A percentile compares a stretch with the other conserved stretches of the same genome.
These are phyloP conservation scores for Pontederia paniculata DNA, from an alignment of 176 grass and related monocot species.

Conservation along the genomic window DNA sequence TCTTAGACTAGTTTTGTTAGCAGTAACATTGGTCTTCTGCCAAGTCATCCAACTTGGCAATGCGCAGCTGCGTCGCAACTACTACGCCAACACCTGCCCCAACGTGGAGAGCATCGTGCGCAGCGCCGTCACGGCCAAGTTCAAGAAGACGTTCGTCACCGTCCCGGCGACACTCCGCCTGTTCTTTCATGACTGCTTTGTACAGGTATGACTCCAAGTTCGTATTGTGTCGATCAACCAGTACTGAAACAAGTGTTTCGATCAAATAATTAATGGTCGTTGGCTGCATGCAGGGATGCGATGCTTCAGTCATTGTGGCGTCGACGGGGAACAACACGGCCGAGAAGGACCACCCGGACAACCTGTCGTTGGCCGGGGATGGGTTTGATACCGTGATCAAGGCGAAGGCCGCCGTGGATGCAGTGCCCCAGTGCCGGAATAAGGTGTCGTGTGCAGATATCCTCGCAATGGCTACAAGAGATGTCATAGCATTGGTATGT, in stretches of 20 bases:
- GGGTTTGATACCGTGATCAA: slow-evolving; percentile 42
- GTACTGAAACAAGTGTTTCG: not conserved
- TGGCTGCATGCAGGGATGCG: slow-evolving; percentile 34
- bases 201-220: slow-evolving; percentile 28
- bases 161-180: slow-evolving; percentile 67
- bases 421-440: slow-evolving; percentile 38
- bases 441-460: slow-evolving; percentile 61
- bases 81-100: slow-evolving; percentile 63
- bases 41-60: slow-evolving; percentile 19
- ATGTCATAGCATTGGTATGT: slow-evolving; percentile 40
- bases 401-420: slow-evolving; percentile 49
- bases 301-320: slow-evolving; percentile 50
- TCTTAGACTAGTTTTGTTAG: not conserved
- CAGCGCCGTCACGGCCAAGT: slow-evolving; percentile 45
- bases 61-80: slow-evolving; percentile 44
- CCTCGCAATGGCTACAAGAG: slow-evolving; percentile 47
- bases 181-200: slow-evolving; percentile 96
- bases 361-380: slow-evolving; percentile 44
- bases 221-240: not conserved
- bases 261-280: not conserved
- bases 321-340: slow-evolving; percentile 32
- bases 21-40: not conserved
- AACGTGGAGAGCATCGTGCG: slow-evolving; percentile 59
- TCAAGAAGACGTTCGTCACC: slow-evolving; percentile 37
- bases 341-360: slow-evolving; percentile 39